phyloP scores from a whole-genome alignment of 2,329 filamentous ascomycete species.

The Coniella lustricola region DNA sequence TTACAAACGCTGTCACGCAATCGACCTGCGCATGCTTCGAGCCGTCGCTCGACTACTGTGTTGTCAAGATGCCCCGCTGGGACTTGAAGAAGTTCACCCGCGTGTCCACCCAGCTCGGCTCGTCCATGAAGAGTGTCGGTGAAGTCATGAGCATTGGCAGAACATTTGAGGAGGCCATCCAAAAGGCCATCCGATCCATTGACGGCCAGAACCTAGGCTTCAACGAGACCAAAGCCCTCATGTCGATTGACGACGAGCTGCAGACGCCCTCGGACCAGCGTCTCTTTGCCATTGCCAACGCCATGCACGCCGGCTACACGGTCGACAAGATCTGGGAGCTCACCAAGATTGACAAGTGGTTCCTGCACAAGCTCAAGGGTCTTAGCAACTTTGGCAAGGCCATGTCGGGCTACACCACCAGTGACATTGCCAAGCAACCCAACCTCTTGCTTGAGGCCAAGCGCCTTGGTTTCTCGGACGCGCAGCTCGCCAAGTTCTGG shows the following conservation, averaged over 20 bases:
- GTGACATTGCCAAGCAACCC: slow-evolving; percentile 56
- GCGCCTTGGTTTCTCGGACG: slow-evolving; percentile 88
- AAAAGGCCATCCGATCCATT: slow-evolving; percentile 93
- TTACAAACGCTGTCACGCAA: slow-evolving; percentile 92
- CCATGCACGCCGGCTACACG: slow-evolving; percentile 88
- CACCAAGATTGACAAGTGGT: slow-evolving; percentile 99
- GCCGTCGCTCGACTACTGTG: slow-evolving; percentile 94
- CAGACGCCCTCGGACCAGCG: slow-evolving; percentile 97
- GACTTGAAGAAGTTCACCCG: slow-evolving; percentile 98
- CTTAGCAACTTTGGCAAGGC: slow-evolving; percentile 81
- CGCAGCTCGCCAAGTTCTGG: slow-evolving; percentile 90
- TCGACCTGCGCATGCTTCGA: slow-evolving; percentile 97
- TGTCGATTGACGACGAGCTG: slow-evolving; percentile 92
- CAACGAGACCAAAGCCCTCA: slow-evolving; percentile 82
- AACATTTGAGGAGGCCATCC: slow-evolving; percentile 96
- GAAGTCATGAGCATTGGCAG: slow-evolving; percentile 98
- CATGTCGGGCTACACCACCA: slow-evolving; percentile 60
- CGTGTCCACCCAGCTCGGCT: slow-evolving; percentile 90
- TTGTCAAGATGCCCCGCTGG: slow-evolving; percentile 98
- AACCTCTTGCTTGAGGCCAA: slow-evolving; percentile 76
- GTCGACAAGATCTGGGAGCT: slow-evolving; percentile 98
- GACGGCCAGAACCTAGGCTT: slow-evolving; percentile 95
- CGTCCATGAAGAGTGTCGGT: slow-evolving; percentile 99
- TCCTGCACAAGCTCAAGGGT: slow-evolving; percentile 83
- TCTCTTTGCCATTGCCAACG: slow-evolving; percentile 94